Base-by-base conservation (phyloP, 169 alveolate genomes). In the Blepharisma undulans region DNA sequence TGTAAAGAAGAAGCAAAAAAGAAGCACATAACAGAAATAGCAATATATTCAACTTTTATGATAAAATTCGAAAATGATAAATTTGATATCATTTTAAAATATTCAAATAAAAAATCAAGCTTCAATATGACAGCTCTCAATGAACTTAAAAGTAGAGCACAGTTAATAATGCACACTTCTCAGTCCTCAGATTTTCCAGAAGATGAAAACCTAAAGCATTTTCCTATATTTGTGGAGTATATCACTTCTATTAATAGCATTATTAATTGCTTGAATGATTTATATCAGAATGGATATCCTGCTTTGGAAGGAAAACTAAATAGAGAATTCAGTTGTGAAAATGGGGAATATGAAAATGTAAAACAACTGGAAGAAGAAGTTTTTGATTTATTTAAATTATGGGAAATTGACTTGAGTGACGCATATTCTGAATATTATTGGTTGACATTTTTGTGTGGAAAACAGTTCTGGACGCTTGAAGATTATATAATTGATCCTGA, bases 381-480 rank as follows among this genome's bases (percentile, higher is more conserved):
- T 48, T 5, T 48, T 1, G 66, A 48, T 48, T 48, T 48, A 48
- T 48, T 48, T 48, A 48, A 48, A 48, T 0, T 48, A 12, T 78
- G 86, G 86, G 86, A 29, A 21, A 32, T 27, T 27, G 34, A 32
- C 29, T 22, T 78, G 10, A 32, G 34, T 3, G 25, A 25, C 7
- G 86, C 60, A 10, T 78, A 78, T 78, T 22, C 25, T 25, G 30
- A 32, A 4, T 78, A 14, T n/a, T 32, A 21, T 78, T 78, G 29
- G 30, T 14, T 78, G 29, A 78, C 86, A 29, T 29, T 25, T 78
- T 78, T 78, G 30, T 32, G 29, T 78, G 86, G 86, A 29, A 29
- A 29, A 5, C 86, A 78, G 60, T 78, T 78, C 14, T 78, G 86
- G 86, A 32, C 18, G 18, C 60, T 78, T 78, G 86, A 78, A 78